phyloP scores from a whole-genome alignment of 2,329 filamentous ascomycete genomes.

The Tolypocladium endophyticum region DNA sequence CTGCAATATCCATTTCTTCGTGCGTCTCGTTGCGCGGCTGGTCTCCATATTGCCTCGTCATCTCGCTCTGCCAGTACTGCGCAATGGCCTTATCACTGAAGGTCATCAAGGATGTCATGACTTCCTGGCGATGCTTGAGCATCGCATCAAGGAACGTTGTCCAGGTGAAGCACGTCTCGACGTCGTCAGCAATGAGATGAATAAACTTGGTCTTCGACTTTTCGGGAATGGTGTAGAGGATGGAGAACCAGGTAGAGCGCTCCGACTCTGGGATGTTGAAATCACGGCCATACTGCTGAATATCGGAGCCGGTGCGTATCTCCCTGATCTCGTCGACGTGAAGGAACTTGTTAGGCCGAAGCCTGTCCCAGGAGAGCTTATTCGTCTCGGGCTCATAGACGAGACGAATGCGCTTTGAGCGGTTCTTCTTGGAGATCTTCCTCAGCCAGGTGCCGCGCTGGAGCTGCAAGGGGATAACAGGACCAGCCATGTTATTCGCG shows the following conservation, averaged over 20 bases:
- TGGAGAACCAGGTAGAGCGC: constrained; percentile 74
- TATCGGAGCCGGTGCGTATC: constrained; percentile 73
- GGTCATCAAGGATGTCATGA: constrained; percentile 81
- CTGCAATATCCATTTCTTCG: constrained; percentile 65
- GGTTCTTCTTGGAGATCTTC: constrained; percentile 79
- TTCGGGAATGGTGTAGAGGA: constrained; percentile 73
- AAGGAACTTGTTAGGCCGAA: constrained; percentile 69
- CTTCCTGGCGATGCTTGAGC: constrained; percentile 73
- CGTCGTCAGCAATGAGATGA: constrained; percentile 73
- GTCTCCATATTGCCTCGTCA: constrained; percentile 55
- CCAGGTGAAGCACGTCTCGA: constrained; percentile 67
- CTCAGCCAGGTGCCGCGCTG: constrained; percentile 67
- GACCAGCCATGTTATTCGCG: constrained; percentile 42
- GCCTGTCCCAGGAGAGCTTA: constrained; percentile 80
- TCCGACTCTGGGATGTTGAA: constrained; percentile 58
- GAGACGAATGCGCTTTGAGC: constrained; percentile 57
- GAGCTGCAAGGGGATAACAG: constrained; percentile 66
- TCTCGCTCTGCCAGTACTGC: constrained; percentile 78
- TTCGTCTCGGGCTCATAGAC: constrained; percentile 73
- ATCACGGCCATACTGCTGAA: constrained; percentile 81
- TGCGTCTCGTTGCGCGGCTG: constrained; percentile 41
- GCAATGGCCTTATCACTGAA: constrained; percentile 75
- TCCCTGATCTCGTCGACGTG: constrained; percentile 95
- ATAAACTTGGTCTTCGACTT: constrained; percentile 76
- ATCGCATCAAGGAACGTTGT: constrained; percentile 74